Percentiles rank a stretch among this genome's conserved stretches.
Evolutionary conservation across 441 rosid species (phyloP).

Genomic region (Croton laevigatus): DNA sequence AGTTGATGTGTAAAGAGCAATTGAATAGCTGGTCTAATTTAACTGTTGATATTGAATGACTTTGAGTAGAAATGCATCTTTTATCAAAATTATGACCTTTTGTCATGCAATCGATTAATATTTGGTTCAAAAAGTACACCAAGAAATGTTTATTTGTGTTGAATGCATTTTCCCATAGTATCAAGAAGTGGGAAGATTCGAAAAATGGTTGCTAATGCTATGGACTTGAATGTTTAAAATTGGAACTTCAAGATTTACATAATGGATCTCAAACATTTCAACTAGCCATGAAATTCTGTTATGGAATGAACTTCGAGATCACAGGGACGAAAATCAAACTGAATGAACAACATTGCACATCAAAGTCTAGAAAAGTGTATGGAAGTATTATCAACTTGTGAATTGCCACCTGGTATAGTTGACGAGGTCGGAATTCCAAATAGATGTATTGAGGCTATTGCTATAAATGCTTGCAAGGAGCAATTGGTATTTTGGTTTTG

Average conservation of each 20-base stretch:
- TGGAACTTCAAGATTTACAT: constrained; percentile 62
- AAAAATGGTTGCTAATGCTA: constrained; percentile 59
- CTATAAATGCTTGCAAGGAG: constrained; percentile 70
- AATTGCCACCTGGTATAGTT: constrained; percentile 37
- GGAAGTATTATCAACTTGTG: constrained; percentile 60
- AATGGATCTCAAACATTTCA: constrained; percentile 75
- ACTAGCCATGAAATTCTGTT: constrained; percentile 84
- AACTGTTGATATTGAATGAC: too few relatives aligned
- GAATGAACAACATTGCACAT: constrained; percentile 45
- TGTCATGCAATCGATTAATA: background rate
- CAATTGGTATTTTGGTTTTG: constrained; percentile 65
- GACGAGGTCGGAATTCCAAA: constrained; percentile 56
- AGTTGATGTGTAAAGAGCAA: too few relatives aligned
- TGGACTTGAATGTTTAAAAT: constrained; percentile 42
- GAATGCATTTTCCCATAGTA: constrained; percentile 73
- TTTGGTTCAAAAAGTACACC: background rate
- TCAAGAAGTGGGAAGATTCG: constrained; percentile 78
- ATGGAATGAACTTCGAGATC: constrained; percentile 88
- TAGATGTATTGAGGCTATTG: constrained; percentile 67
- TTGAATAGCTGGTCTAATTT: too few relatives aligned
- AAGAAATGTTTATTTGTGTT: background rate
- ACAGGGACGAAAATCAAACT: constrained; percentile 60
- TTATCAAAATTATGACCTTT: too few relatives aligned
- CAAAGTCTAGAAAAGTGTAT: constrained; percentile 63
- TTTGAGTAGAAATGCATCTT: too few relatives aligned